Base-by-base conservation (phyloP, 495 filamentous ascomycete genomes). In the Podospora didyma region DNA sequence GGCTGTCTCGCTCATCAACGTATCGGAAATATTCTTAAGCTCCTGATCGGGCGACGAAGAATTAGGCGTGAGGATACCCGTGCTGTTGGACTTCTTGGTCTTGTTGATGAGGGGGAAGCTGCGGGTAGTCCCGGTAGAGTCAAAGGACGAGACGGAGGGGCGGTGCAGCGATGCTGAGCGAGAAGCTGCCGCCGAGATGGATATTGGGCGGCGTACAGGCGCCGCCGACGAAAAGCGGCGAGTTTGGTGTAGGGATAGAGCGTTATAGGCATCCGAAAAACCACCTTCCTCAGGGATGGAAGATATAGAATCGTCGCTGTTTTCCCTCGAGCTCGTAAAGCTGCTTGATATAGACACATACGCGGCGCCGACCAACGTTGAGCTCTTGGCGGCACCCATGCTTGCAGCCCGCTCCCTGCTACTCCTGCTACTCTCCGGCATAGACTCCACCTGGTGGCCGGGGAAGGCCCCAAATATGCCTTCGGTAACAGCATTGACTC, bases 41-140 rank as follows among this genome's bases (percentile, higher is more conserved):
- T 74, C 75, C 35, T 66, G 61, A 28, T 75, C 71, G 0, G 69
- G 68, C 0, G 68, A 54, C 3, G 62, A 69, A 22, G 62, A 70
- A 20, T 68, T 62, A 9, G 71, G 75, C 5, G 76, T 75, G 11
- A 74, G 55, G 35, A 75, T 65, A 26, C 74, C 73, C 3, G 63
- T 70, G 47, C 72, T 74, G 46, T 65, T 56, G 14, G 61, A 49
- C 7, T 62, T 60, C 58, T 73, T 78, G n/a, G 75, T 67, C 55
- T 73, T 77, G 57, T 76, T 78, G 51, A 81, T 69, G 14, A 82
- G 63, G 2, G 78, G 79, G 51, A 83, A 82, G 64, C 75, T 79
- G 57, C 80, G 73, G 35, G 72, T 75, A 1, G 79, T 81, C 14
- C 72, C 75, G 14, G 66, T 70, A 4, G 76, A 80, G 21, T 74